Conservation (phyloP, 2,329 filamentous ascomycete species). For the Stagonosporopsis rhizophila region DNA sequence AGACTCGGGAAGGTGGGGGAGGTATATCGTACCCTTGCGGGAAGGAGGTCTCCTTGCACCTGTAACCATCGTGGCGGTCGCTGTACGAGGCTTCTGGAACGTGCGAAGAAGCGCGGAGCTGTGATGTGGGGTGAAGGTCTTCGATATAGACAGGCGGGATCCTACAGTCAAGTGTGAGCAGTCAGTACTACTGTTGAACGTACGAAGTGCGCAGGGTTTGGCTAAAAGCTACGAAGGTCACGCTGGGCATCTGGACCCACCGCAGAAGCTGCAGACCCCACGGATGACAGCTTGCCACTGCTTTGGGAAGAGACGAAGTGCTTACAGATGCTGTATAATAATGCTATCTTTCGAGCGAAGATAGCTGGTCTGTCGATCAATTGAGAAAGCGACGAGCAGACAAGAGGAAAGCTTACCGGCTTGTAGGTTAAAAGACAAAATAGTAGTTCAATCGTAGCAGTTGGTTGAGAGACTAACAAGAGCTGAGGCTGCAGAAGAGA, state of each 20-base stretch:
- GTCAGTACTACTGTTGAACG: constrained; percentile 4
- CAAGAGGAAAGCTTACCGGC: background rate
- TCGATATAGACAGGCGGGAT: constrained; percentile 1
- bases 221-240: background rate
- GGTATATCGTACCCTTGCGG: constrained; percentile 71
- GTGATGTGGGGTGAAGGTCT: background rate
- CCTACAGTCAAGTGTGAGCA: background rate
- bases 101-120: constrained; percentile 1
- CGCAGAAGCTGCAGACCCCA: background rate
- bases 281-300: background rate
- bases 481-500: constrained; percentile 9
- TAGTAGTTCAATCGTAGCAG: constrained; percentile 4
- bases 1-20: background rate
- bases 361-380: background rate
- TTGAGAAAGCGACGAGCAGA: background rate
- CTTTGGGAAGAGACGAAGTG: constrained; percentile 2
- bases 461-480: constrained; percentile 9
- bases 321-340: constrained; percentile 16
- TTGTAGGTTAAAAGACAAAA: background rate
- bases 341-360: background rate
- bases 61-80: constrained; percentile 65
- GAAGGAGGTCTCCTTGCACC: constrained; percentile 70
- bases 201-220: background rate
- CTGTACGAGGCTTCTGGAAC: constrained; percentile 5
- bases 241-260: constrained; percentile 1